Evolutionary conservation across 345 rosid species (phyloP).

Genomic region (Mercurialis annua): DNA sequence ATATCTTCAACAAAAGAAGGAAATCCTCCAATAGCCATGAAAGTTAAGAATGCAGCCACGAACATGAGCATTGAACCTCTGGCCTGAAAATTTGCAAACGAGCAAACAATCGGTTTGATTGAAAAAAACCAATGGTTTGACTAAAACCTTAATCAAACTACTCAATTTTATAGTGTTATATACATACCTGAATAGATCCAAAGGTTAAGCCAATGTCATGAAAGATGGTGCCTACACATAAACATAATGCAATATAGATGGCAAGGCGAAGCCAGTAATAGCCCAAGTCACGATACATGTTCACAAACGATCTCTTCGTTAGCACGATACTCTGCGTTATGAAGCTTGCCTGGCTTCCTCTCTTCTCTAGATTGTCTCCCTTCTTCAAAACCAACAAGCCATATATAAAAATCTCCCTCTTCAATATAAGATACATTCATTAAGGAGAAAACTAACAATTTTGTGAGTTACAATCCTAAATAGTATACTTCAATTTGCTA

Average conservation of each 20-base stretch:
- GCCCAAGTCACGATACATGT: constrained; percentile 64
- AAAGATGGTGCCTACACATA: constrained; percentile 50
- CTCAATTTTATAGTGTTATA: too few relatives aligned
- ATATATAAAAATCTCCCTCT: too few relatives aligned
- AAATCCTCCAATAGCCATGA: constrained; percentile 56
- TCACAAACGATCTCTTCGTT: constrained; percentile 43
- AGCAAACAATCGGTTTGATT: too few relatives aligned
- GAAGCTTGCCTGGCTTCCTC: constrained; percentile 40
- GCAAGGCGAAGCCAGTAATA: constrained; percentile 64
- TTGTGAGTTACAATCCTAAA: too few relatives aligned
- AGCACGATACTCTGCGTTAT: constrained; percentile 36
- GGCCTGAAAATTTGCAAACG: constrained; percentile 25
- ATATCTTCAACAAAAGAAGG: constrained; percentile 54
- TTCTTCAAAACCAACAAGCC: constrained; percentile 20
- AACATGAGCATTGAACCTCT: constrained; percentile 50
- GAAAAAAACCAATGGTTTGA: too few relatives aligned
- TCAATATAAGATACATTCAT: too few relatives aligned
- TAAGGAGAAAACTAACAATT: too few relatives aligned
- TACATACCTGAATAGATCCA: constrained; percentile 54
- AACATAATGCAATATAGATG: constrained; percentile 42
- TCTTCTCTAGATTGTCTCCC: constrained; percentile 25
- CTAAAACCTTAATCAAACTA: too few relatives aligned
- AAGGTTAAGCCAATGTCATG: constrained; percentile 34
- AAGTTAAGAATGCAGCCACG: constrained; percentile 43
- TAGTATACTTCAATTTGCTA: too few relatives aligned